Base-by-base conservation (phyloP, 768 basidiomycete genomes). In the Podaxis sp. region DNA sequence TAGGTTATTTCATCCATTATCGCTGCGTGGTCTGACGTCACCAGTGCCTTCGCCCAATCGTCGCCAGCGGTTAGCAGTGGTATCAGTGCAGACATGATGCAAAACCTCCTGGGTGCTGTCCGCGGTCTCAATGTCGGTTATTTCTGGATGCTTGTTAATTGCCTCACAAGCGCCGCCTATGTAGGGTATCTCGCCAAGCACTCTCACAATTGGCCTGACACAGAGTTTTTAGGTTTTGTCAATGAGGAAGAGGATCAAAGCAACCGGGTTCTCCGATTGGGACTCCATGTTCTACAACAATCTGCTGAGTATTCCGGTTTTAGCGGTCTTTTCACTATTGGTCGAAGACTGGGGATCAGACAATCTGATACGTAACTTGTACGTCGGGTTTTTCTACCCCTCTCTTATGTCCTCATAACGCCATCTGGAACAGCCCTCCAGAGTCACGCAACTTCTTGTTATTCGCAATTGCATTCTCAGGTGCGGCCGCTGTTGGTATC, bases 251-350 rank as follows among this genome's bases (percentile, higher is more conserved):
- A 85, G 90, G 61, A 99, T 99, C 81, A 98, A 98, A 78, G 74
- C 81, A 46, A 98, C 95, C 15, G 93, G 93, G 20, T 98, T 99
- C 78, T 83, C 95, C 54, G 96, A 99, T 70, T 97, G 95, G 96
- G 96, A 98, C 71, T 89, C 95, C 12, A 98, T 98, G 95, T 96
- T 94, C 78, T 99, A 99, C 81, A 97, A 96, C 79, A 99, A 99
- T 74, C 73, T 98, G 50, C 78, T 99, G 56, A 96, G 94, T 20
- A 96, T 99, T 68, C 97, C 97, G 4, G 87, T 98, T 41, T 79
- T 99, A 49, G 81, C 84, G 59, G 69, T 93, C 56, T 93, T 89
- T 71, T 97, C 96, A 8, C 66, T 99, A 66, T 66, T 94, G 53
- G 75, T 90, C 33, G 97, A 99, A 76, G 87, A 97, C 72, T 99